Evolutionary conservation across 1,284 basidiomycete genomes (phyloP).

Genomic region (Malassezia obtusa): DNA sequence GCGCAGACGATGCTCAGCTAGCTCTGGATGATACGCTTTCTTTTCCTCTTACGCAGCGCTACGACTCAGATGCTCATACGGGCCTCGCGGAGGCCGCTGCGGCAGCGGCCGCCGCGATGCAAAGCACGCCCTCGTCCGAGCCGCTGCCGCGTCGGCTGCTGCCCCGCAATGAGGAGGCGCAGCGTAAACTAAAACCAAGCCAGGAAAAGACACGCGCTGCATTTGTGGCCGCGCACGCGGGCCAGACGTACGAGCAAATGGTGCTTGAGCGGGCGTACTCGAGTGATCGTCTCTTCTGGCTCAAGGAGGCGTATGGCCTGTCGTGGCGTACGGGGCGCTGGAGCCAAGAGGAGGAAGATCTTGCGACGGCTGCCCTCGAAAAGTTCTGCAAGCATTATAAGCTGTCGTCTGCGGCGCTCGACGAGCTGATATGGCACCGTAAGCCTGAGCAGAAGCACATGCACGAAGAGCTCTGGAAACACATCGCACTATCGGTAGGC

Average conservation of each 20-base stretch:
- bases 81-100: neutral
- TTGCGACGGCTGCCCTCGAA: conserved; percentile 12
- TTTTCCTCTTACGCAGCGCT: neutral
- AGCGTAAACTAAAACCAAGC: neutral
- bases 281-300: conserved; percentile 17
- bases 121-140: neutral
- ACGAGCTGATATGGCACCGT: conserved; percentile 18
- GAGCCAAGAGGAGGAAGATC: conserved; percentile 17
- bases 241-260: conserved; percentile 20
- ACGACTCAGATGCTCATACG: neutral
- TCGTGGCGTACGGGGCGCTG: conserved; percentile 17
- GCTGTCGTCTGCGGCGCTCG: conserved; percentile 11
- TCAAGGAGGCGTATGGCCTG: conserved; percentile 17
- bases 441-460: conserved; percentile 19
- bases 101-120: conserved; percentile 1
- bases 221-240: conserved; percentile 16
- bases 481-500: conserved; percentile 14
- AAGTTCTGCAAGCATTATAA: conserved; percentile 16
- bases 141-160: neutral
- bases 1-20: neutral
- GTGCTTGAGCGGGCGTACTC: conserved; percentile 19
- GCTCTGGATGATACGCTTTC: conserved; percentile 8
- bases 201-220: conserved; percentile 16
- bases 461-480: conserved; percentile 21
- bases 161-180: neutral